Base-by-base conservation (phyloP, 2,329 filamentous ascomycete species). In the Nothopassalora personata region DNA sequence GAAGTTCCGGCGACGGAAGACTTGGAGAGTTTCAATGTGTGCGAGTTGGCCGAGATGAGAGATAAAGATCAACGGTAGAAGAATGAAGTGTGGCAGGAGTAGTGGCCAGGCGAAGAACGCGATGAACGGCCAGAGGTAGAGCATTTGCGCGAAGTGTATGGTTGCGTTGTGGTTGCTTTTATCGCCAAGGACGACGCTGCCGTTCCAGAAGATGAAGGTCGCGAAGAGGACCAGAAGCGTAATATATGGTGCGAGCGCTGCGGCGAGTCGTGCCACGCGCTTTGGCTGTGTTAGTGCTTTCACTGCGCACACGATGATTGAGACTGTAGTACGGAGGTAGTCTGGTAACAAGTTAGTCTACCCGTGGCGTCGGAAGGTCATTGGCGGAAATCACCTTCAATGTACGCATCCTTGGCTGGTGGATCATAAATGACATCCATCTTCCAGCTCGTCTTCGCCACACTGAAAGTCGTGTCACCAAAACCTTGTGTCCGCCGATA, bases 101-200 rank as follows among this genome's bases (percentile, higher is more conserved):
- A 97, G 79, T 0, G 94, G 93, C 52, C 86, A 84, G 0, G 92
- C 96, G 77, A 97, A 97, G 76, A 97, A 96, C 36, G 84, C 77
- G 59, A 96, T 86, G 62, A 96, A 89, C 0, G 92, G 88, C 89
- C 91, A 96, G 65, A 97, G 87, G 70, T 99, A 99, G 18, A 97
- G 86, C 83, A 99, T 89, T 75, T 99, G 94, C 0, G 93, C 83
- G 5, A 94, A 76, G 70, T 99, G 93, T 11, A 97, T 77, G 0
- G 91, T 94, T 0, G 92, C 91, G 33, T 94, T 81, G 70, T 99
- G 94, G 70, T 96, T 97, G 28, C 90, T 87, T 76, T 97, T 97
- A 75, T 99, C 94, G 39, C 92, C 92, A 2, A 99, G 83, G 1
- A 97, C 94, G 18, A 99, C 93, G 10, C 92, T 87, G 6, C 89